Evolutionary conservation across 2,329 filamentous ascomycete genomes (phyloP), one percentile per base, ranked within the genome.

Genomic region (Arthrinium puccinioides): DNA sequence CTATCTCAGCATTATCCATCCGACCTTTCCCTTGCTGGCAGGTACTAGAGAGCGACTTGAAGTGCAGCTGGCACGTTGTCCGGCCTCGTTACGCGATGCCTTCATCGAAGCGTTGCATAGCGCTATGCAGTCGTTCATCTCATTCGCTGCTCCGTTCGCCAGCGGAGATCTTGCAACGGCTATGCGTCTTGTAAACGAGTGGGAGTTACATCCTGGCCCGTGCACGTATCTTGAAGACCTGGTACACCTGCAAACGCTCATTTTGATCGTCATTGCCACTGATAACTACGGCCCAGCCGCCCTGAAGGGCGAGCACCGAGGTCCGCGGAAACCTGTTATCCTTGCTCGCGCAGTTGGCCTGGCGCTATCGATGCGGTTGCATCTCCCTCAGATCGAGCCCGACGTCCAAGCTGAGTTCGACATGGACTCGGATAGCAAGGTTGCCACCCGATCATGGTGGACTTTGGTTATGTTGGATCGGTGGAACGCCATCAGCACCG

Each of bases 401-500:
- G 44, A 41, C 9, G 38, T 66, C 31, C 66, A 68, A 36, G 56
- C 60, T 5, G 67, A 72, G 5, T 55, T 63, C 9, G 74, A 81
- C 36, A 51, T 63, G 3, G 78, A 85, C 51, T 73, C 72, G 15
- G 75, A 81, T 30, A 75, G 79, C 34, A 74, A 75, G 14, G 62
- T 86, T 4, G 71, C 72, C 2, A 65, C 79, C 35, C 72, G 80
- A 29, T 72, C 81, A 14, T 87, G 83, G 83, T 86, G 80, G 78
- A 75, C 77, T 11, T 62, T 87, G 23, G 72, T 86, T 31, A 70
- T 83, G 44, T 71, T 87, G 44, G 83, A 87, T 50, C 73, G 82
- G 13, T 87, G 81, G 80, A 77, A 85, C 52, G 79, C 83, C 4
- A 71, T 78, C n/a, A 79, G 76, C 16, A 81, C 74, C 5, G 76